These are phyloP conservation scores for Pichia heedii DNA, from an alignment of 805 yeast species.

Conservation along the genomic window DNA sequence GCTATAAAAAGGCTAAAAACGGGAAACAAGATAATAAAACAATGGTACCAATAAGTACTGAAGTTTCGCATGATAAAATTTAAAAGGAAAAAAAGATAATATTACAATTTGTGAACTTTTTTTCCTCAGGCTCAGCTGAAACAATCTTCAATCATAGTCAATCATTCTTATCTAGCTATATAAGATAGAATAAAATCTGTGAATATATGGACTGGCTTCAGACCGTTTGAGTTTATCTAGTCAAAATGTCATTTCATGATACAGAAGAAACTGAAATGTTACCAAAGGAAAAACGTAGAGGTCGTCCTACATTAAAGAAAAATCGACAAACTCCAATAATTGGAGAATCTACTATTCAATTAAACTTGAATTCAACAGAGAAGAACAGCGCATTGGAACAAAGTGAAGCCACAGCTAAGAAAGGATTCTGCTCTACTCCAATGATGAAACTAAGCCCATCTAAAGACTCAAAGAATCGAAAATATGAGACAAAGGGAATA, in stretches of 20 bases:
- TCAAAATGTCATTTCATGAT: too few relatives aligned
- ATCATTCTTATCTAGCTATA: too few relatives aligned
- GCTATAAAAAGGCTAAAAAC: background rate
- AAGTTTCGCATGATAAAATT: background rate
- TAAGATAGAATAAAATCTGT: too few relatives aligned
- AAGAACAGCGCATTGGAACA: constrained; percentile 17
- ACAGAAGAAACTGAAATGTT: background rate
- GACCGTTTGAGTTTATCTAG: too few relatives aligned
- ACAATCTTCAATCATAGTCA: background rate
- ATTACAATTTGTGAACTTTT: too few relatives aligned
- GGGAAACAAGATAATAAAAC: too few relatives aligned
- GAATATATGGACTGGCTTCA: too few relatives aligned
- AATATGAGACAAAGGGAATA: background rate
- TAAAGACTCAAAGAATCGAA: background rate
- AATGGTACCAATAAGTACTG: too few relatives aligned
- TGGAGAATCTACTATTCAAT: constrained; percentile 22
- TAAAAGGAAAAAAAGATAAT: too few relatives aligned
- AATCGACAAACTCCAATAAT: constrained; percentile 11
- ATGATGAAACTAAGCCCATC: constrained; percentile 26
- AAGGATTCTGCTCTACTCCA: constrained; percentile 25
- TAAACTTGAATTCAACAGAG: constrained; percentile 14
- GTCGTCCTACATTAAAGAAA: constrained; percentile 24
- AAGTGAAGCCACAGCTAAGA: constrained; percentile 23
- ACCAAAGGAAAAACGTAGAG: constrained; percentile 18
- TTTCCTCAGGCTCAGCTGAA: background rate